phyloP scores from a whole-genome alignment of 805 yeast genomes.

The Schwanniomyces pseudopolymorphus region DNA sequence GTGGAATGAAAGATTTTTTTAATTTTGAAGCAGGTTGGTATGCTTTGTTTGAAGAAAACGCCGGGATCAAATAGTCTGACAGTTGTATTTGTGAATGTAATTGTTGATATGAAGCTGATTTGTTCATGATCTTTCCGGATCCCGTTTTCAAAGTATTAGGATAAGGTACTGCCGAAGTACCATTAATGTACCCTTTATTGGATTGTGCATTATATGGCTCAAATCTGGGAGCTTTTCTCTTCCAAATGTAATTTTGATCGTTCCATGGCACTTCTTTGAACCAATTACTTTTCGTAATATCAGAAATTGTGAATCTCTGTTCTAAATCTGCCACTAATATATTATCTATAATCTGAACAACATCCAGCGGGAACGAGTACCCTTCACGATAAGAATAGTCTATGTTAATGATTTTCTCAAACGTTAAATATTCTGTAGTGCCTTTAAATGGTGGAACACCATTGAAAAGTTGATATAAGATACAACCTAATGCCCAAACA shows the following conservation, averaged over 20 bases:
- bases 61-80: slow-evolving; percentile 34
- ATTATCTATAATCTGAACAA: slow-evolving; percentile 28
- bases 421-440: slow-evolving; percentile 77
- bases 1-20: slow-evolving; percentile 16
- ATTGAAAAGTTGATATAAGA: slow-evolving; percentile 75
- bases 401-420: slow-evolving; percentile 79
- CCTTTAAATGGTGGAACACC: slow-evolving; percentile 93
- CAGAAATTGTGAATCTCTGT: slow-evolving; percentile 29
- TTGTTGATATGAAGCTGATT: slow-evolving; percentile 38
- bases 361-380: slow-evolving; percentile 29
- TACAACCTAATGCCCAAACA: slow-evolving; percentile 94
- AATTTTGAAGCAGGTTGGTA: slow-evolving; percentile 36
- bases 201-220: slow-evolving; percentile 21
- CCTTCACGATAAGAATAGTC: slow-evolving; percentile 54
- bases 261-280: slow-evolving; percentile 41
- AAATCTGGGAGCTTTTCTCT: slow-evolving; percentile 29
- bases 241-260: slow-evolving; percentile 40
- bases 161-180: slow-evolving; percentile 9
- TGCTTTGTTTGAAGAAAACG: slow-evolving; percentile 26
- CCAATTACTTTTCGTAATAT: slow-evolving; percentile 36
- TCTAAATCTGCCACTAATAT: slow-evolving; percentile 33
- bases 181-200: slow-evolving; percentile 1
- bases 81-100: slow-evolving; percentile 38
- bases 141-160: slow-evolving; percentile 33
- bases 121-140: slow-evolving; percentile 34